Base-by-base conservation (phyloP, 768 basidiomycete genomes). In the Phlebiopsis flavidoalba region DNA sequence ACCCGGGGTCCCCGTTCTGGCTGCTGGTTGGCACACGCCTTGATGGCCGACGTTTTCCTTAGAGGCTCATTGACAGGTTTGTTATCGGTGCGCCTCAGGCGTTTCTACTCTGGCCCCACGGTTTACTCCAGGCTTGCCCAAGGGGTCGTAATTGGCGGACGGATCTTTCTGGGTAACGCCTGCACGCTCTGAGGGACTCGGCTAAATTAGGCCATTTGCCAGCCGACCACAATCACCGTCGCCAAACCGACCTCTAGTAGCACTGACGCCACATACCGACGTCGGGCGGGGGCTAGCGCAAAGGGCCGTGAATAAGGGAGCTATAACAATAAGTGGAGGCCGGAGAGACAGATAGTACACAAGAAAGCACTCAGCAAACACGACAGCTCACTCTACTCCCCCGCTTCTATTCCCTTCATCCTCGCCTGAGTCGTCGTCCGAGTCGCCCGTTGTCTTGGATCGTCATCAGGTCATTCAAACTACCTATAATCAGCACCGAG, bases 391-490 rank as follows among this genome's bases (percentile, higher is more conserved):
- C 40, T 31, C 33, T 51, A 45, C 33, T 59, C 62, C 8, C 52
- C 59, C 11, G 46, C 26, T 10, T 56, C 59, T 12, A n/a, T n/a
- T n/a, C n/a, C 37, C 64, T 21, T 58, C 64, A 22, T 58, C 54
- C 12, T 61, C 65, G 14, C 45, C 66, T 14, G 58, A 58, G 15
- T 54, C 63, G 37, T 63, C 67, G 17, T 62, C 65, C 10, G 56
- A 66, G 17, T 70, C 70, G 19, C 70, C 72, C 36, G 67, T n/a
- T 77, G 37, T 71, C 73, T 35, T 74, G 74, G 10, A 88, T 66
- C 1, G 85, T 87, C 78, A 89, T 83, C 80, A 89, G 78, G 65
- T 88, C 87, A 63, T 91, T 90, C 59, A 91, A 67, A 66, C 89
- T 90, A 61, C 8, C n/a, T 14, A 36, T n/a, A 45, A 24, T 22